Evolutionary conservation across 2,329 filamentous ascomycete genomes (phyloP), one percentile per base, ranked within the genome.

Genomic region (Iodosphaeria phyllophila): DNA sequence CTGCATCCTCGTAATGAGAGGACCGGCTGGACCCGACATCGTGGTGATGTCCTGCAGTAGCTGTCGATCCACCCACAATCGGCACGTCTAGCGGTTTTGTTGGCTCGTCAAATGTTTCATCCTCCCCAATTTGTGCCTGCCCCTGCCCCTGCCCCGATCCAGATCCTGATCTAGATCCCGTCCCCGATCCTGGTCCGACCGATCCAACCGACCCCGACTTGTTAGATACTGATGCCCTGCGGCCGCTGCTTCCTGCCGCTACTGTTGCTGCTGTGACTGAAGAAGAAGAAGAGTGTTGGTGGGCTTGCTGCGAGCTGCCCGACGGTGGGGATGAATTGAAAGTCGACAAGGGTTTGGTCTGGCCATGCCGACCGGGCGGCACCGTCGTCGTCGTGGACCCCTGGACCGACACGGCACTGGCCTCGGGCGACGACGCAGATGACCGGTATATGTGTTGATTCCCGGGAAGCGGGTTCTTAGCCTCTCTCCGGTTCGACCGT

Each of bases 21-120:
- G 47, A 38, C 28, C 44, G 25, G 41, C 46, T 36, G 35, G 37
- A 37, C 13, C 32, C 27, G 34, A 34, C 22, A 6, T 44, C 37
- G 33, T 35, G 27, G 32, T 42, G 38, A n/a, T n/a, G 26, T 28
- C n/a, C 16, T 28, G 21, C 24, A 16, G 20, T 28, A 20, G 16
- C 14, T 17, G 22, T 23, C 18, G 44, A n/a, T n/a, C n/a, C n/a
- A n/a, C n/a, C n/a, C n/a, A n/a, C 30, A 33, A 51, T 42, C 26
- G 63, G 63, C 12, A 73, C 65, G 35, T 63, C 61, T 44, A 73
- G 59, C 16, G 67, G 66, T 41, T 69, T 66, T 38, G 59, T 57
- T 30, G 61, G 56, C 33, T 48, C 47, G 31, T 50, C 45, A 37
- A n/a, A n/a, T n/a, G n/a, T n/a, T n/a, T n/a, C n/a, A n/a, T n/a